Base-by-base conservation (phyloP, 2,329 filamentous ascomycete genomes). In the Colletotrichum sp. region DNA sequence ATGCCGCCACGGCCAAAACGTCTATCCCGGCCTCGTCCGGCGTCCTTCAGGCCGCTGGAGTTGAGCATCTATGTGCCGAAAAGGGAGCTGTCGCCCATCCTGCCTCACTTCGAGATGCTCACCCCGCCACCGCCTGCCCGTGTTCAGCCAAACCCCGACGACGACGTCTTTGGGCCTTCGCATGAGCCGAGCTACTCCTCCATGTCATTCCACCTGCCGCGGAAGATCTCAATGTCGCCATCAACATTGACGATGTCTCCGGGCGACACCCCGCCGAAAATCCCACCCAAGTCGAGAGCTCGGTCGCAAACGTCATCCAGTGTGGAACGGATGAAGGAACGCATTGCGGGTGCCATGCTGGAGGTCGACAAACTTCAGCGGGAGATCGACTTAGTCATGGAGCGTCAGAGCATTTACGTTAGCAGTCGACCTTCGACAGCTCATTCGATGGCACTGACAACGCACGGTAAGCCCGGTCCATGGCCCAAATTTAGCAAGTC, bases 281-380 rank as follows among this genome's bases (percentile, higher is more conserved):
- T 89, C 36, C 89, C 89, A 15, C 84, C 83, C 16, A 88, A 87
- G 60, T 86, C 87, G 5, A 85, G 86, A 28, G 81, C 85, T 30
- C 86, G 89, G 55, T 85, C 87, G 8, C 81, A 86, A 72, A 87
- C 86, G 12, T 84, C 88, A 5, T 85, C 88, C 6, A 86, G 86
- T 73, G 85, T 90, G 76, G 88, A 91, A 32, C 81, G 81, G 16
- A 88, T 92, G 70, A 88, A 90, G 66, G 88, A 90, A 77, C 86
- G 90, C 57, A 89, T 92, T 60, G 91, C 90, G 34, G 87, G 84
- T 75, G 90, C 89, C 65, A 88, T 92, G 84, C 83, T 90, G 70
- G 91, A 93, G 80, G 86, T 91, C 77, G 92, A 93, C 71, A 85
- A 84, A 72, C 82, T 92, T 59, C 87, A 93, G 82, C 88, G 87